Conservation (phyloP, 2,329 filamentous ascomycete species). For the Tolypocladium nubicola region DNA sequence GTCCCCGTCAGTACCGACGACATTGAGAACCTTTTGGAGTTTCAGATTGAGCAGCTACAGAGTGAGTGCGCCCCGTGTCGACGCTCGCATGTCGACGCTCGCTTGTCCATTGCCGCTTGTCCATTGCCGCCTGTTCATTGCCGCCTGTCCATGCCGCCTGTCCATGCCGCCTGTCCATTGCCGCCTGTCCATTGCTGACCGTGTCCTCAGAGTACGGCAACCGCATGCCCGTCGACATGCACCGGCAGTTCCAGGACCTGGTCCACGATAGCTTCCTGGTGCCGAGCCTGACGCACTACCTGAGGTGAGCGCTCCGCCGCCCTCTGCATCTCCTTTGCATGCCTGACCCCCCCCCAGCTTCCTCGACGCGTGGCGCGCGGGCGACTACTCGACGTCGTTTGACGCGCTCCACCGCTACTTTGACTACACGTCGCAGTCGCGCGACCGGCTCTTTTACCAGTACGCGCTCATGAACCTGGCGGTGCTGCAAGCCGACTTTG, state of each 20-base stretch:
- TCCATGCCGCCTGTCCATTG: too few relatives aligned
- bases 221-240: slow-evolving; percentile 65
- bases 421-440: slow-evolving; percentile 85
- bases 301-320: too few relatives aligned
- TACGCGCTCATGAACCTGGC: slow-evolving; percentile 90
- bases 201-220: slow-evolving; percentile 60
- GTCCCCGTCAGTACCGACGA: slow-evolving; percentile 63
- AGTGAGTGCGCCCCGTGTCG: slow-evolving; percentile 36
- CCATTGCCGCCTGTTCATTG: too few relatives aligned
- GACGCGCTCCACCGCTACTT: slow-evolving; percentile 92
- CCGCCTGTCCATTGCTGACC: too few relatives aligned
- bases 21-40: slow-evolving; percentile 70
- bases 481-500: slow-evolving; percentile 90
- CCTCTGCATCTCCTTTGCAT: too few relatives aligned
- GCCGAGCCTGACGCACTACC: slow-evolving; percentile 66
- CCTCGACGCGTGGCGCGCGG: slow-evolving; percentile 83
- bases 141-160: too few relatives aligned
- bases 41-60: slow-evolving; percentile 82
- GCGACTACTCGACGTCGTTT: slow-evolving; percentile 82
- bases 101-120: too few relatives aligned
- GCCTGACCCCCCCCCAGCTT: slow-evolving; percentile 42
- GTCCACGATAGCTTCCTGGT: slow-evolving; percentile 56
- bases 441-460: slow-evolving; percentile 80
- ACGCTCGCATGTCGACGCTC: too few relatives aligned
- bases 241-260: slow-evolving; percentile 57